phyloP scores from a whole-genome alignment of 2,329 filamentous ascomycete species.

The Diaporthe ilicicola region DNA sequence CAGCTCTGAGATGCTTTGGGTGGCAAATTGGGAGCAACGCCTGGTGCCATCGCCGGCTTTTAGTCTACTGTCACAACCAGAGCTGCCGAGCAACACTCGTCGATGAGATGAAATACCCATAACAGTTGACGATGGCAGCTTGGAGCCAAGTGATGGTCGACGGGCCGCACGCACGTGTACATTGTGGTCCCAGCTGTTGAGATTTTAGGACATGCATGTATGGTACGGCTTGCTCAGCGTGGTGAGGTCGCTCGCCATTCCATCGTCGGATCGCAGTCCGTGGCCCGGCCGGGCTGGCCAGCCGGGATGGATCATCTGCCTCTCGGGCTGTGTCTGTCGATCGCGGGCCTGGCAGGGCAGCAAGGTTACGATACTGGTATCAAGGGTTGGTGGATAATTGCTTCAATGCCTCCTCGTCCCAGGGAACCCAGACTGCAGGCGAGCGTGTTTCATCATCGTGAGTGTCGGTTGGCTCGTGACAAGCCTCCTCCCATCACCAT shows the following conservation, averaged over 20 bases:
- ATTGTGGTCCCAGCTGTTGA: not conserved
- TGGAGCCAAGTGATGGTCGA: slow-evolving; percentile 4
- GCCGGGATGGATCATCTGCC: slow-evolving; percentile 27
- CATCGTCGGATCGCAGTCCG: slow-evolving; percentile 11
- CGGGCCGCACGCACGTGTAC: slow-evolving; percentile 5
- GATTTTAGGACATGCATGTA: not conserved
- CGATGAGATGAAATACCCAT: not conserved
- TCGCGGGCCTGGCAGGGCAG: slow-evolving; percentile 18
- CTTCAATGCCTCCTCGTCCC: slow-evolving; percentile 4
- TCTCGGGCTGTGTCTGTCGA: slow-evolving; percentile 19
- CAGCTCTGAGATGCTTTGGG: not conserved
- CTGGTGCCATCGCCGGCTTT: not conserved
- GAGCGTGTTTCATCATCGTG: slow-evolving; percentile 17
- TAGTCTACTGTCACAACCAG: not conserved
- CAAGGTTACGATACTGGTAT: slow-evolving; percentile 4
- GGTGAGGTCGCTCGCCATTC: not conserved
- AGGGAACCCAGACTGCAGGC: not conserved
- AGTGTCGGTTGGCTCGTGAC: slow-evolving; percentile 2
- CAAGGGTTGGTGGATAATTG: slow-evolving; percentile 9
- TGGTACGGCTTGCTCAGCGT: too few species aligned
- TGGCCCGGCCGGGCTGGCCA: slow-evolving; percentile 7
- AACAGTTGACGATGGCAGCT: not conserved
- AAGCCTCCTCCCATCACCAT: not conserved
- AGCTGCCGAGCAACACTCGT: slow-evolving; percentile 1
- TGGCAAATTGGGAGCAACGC: slow-evolving; percentile 22